Conservation (phyloP, 257 asterid species). For the Lithospermum erythrorhizon region DNA sequence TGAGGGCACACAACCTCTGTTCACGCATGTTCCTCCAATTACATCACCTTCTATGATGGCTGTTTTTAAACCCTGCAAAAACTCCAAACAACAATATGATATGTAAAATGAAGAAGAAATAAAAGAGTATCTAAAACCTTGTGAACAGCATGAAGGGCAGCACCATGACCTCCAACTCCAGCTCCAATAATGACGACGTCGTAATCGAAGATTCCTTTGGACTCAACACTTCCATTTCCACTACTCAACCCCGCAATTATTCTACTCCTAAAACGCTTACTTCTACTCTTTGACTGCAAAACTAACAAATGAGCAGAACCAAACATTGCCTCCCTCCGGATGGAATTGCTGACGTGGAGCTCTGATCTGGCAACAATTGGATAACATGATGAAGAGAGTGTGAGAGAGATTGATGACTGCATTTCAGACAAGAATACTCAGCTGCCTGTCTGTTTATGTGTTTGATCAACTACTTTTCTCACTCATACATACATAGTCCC, state of each 20-base stretch:
- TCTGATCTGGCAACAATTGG: slow-evolving; percentile 30
- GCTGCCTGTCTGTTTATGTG: too few species aligned
- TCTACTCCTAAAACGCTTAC: too few species aligned
- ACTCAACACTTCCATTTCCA: slow-evolving; percentile 36
- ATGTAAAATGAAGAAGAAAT: not conserved
- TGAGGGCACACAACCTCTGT: slow-evolving; percentile 88
- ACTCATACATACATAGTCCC: too few species aligned
- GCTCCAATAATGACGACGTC: slow-evolving; percentile 96
- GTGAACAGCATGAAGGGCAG: slow-evolving; percentile 95
- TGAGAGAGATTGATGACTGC: slow-evolving; percentile 58
- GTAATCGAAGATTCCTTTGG: slow-evolving; percentile 57
- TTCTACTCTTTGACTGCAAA: slow-evolving; percentile 12
- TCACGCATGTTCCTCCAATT: slow-evolving; percentile 88
- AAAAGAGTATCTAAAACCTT: slow-evolving; percentile 23
- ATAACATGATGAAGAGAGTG: slow-evolving; percentile 37
- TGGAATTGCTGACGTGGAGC: slow-evolving; percentile 14
- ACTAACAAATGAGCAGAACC: slow-evolving; percentile 18
- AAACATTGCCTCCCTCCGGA: slow-evolving; percentile 57
- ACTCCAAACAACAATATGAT: not conserved
- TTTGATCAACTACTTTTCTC: too few species aligned
- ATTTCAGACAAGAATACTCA: slow-evolving; percentile 11
- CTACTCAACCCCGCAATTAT: slow-evolving; percentile 22
- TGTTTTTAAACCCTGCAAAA: slow-evolving; percentile 71
- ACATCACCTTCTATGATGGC: slow-evolving; percentile 84
- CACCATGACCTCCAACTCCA: slow-evolving; percentile 98